phyloP scores from a whole-genome alignment of 169 alveolate species.

The Theileria orientalis region DNA sequence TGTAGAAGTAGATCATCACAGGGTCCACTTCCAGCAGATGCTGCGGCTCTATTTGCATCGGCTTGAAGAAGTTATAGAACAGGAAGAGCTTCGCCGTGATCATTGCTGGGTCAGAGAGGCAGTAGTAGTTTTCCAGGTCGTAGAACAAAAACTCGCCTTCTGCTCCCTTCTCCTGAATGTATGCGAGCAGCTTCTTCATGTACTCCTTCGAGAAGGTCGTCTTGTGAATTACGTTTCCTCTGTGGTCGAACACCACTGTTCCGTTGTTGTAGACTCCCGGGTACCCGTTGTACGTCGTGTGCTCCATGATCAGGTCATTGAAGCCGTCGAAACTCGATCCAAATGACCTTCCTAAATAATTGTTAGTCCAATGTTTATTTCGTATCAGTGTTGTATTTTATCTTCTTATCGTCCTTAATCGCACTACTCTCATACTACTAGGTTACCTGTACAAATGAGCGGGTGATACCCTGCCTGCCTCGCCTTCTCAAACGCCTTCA shows the following conservation, averaged over 20 bases:
- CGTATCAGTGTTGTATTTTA: background rate
- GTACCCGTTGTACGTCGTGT: conserved; percentile 17
- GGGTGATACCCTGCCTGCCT: conserved; percentile 21
- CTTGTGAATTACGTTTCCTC: conserved; percentile 27
- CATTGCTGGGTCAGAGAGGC: background rate
- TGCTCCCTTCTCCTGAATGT: background rate
- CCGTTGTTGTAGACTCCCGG: conserved; percentile 66
- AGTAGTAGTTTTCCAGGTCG: background rate
- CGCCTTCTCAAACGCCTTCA: conserved; percentile 27
- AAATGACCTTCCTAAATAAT: conserved; percentile 3
- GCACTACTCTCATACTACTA: background rate
- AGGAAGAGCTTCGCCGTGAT: background rate
- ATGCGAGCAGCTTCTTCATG: background rate
- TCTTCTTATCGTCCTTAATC: no score
- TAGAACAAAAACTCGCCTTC: background rate
- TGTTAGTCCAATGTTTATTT: background rate
- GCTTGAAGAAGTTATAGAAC: background rate
- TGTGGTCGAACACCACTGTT: conserved; percentile 36
- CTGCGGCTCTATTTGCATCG: background rate
- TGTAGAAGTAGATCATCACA: background rate
- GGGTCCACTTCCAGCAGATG: background rate
- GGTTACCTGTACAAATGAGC: conserved; percentile 61
- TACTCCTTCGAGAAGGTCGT: background rate
- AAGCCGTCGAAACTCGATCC: background rate
- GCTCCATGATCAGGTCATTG: background rate